Conservation (phyloP, 2,329 filamentous ascomycete species). For the Herpotrichia juniperi region DNA sequence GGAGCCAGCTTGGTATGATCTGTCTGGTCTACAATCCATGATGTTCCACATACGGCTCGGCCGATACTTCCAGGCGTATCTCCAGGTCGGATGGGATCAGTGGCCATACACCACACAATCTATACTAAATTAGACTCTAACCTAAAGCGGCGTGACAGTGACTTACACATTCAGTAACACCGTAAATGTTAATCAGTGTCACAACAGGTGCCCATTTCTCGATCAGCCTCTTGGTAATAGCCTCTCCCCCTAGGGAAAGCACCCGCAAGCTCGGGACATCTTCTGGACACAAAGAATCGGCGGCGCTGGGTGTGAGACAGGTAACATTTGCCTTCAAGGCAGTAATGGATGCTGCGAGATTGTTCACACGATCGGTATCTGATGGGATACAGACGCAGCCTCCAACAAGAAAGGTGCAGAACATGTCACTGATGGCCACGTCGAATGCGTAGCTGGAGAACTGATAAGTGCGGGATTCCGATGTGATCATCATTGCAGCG, state of each 20-base stretch:
- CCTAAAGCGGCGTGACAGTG: too few species aligned
- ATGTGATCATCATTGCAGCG: constrained; percentile 30
- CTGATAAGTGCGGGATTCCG: constrained; percentile 38
- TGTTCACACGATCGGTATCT: constrained; percentile 49
- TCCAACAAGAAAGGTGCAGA: constrained; percentile 36
- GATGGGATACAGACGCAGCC: constrained; percentile 42
- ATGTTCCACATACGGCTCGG: constrained; percentile 24
- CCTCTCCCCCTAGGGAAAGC: constrained; percentile 33
- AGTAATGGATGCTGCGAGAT: constrained; percentile 47
- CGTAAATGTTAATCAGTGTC: constrained; percentile 34
- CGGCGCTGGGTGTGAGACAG: constrained; percentile 40
- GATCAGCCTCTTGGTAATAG: constrained; percentile 31
- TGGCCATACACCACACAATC: constrained; percentile 33
- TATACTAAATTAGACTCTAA: too few species aligned
- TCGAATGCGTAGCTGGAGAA: constrained; percentile 44
- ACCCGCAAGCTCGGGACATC: constrained; percentile 48
- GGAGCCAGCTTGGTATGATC: constrained; percentile 34
- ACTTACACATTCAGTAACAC: constrained; percentile 33
- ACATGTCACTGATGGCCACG: constrained; percentile 37
- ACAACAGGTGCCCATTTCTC: constrained; percentile 31
- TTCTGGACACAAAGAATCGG: constrained; percentile 41
- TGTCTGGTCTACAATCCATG: constrained; percentile 34
- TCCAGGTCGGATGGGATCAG: constrained; percentile 20
- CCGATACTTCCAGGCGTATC: constrained; percentile 31
- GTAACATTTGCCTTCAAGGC: constrained; percentile 33